A percentile compares a stretch with the other conserved stretches of the same genome.
phyloP scores from a whole-genome alignment of 805 yeast species.

The Naumovozyma baii region DNA sequence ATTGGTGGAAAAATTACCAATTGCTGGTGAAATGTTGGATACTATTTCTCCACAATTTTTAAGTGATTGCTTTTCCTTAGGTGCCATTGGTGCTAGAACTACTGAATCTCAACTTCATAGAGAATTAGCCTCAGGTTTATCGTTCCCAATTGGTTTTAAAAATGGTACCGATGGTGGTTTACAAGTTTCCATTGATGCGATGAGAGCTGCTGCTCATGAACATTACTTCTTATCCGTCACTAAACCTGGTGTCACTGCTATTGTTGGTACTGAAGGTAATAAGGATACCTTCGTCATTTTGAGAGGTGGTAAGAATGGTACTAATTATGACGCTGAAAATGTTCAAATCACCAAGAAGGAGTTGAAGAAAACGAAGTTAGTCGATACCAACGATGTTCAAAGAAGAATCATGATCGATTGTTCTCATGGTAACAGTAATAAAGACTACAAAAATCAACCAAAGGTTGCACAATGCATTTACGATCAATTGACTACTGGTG shows the following conservation, averaged over 20 bases:
- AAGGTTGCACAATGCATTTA: slow-evolving; percentile 70
- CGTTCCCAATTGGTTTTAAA: slow-evolving; percentile 97
- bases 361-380: slow-evolving; percentile 41
- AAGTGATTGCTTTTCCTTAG: slow-evolving; percentile 85
- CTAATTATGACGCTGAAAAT: slow-evolving; percentile 74
- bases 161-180: slow-evolving; percentile 96
- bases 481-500: slow-evolving; percentile 71
- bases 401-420: slow-evolving; percentile 89
- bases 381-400: slow-evolving; percentile 34
- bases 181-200: slow-evolving; percentile 91
- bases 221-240: slow-evolving; percentile 94
- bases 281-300: slow-evolving; percentile 81
- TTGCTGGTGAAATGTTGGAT: slow-evolving; percentile 96
- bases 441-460: slow-evolving; percentile 89
- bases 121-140: slow-evolving; percentile 90
- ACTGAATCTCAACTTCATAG: slow-evolving; percentile 97
- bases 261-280: slow-evolving; percentile 92
- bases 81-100: slow-evolving; percentile 98
- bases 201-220: slow-evolving; percentile 82
- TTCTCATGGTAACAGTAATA: slow-evolving; percentile 91
- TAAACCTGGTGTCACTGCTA: slow-evolving; percentile 92
- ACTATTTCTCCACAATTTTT: slow-evolving; percentile 95
- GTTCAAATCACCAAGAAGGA: slow-evolving; percentile 58
- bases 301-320: slow-evolving; percentile 92
- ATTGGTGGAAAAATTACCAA: slow-evolving; percentile 76